Evolutionary conservation across 1,139 yeast species (phyloP).

Genomic region (Geotrichum restrictum): DNA sequence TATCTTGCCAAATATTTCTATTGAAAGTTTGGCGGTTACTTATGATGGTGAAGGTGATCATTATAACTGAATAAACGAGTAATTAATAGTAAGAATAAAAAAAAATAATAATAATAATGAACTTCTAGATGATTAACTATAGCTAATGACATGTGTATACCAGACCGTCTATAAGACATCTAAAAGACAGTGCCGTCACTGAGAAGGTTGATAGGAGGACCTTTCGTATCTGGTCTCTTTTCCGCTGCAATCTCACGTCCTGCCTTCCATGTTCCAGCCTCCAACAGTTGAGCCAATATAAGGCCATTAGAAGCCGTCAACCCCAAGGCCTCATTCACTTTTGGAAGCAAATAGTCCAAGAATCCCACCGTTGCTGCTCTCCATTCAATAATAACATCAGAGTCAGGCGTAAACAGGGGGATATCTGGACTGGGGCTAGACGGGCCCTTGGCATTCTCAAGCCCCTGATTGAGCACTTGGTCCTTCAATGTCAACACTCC

Average conservation of each 20-base stretch:
- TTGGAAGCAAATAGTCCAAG: constrained; percentile 48
- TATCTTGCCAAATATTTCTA: too few relatives aligned
- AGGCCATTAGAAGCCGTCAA: constrained; percentile 37
- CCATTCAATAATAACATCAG: constrained; percentile 63
- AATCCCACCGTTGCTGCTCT: constrained; percentile 55
- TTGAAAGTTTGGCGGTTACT: too few relatives aligned
- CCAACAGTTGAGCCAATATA: constrained; percentile 52
- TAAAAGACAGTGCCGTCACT: constrained; percentile 60
- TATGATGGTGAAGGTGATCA: too few relatives aligned
- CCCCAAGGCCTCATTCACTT: constrained; percentile 44
- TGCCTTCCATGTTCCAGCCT: constrained; percentile 63
- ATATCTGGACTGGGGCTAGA: constrained; percentile 33
- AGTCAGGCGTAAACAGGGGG: constrained; percentile 51
- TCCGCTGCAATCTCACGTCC: constrained; percentile 54
- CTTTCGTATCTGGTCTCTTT: constrained; percentile 47
- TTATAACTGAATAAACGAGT: too few relatives aligned
- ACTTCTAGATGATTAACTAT: too few relatives aligned
- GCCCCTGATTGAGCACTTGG: constrained; percentile 28
- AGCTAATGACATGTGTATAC: too few relatives aligned
- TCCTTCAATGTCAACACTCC: constrained; percentile 48
- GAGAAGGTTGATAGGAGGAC: constrained; percentile 55
- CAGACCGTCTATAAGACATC: too few relatives aligned
- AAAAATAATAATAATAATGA: too few relatives aligned
- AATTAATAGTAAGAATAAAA: background rate
- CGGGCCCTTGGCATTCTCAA: constrained; percentile 27